Base-by-base conservation (phyloP, 768 basidiomycete species). In the Zangia roseola region DNA sequence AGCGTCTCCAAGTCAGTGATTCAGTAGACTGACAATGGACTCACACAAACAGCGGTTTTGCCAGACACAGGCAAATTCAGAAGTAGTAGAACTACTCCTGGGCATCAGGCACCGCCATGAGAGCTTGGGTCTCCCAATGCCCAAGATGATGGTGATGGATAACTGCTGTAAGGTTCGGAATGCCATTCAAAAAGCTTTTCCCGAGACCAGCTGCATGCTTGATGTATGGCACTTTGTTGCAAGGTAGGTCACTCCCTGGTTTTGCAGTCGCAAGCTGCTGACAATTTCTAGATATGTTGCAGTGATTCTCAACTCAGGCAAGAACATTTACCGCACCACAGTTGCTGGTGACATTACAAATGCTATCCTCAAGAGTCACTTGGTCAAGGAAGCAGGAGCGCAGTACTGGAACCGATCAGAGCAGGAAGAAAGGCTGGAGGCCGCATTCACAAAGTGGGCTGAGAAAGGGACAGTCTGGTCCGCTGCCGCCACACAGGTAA, bases 151-250 rank as follows among this genome's bases (percentile, higher is more conserved):
- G 7, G 46, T 61, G 2, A 52, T 23, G 0, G 59, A 64, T 23
- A 64, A 64, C 31, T 62, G 62, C 44, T 64, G 61, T 43, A 48
- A 53, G 14, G 46, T 60, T 1, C 36, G 37, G 14, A 35, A 12
- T 5, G 50, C 57, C 0, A 21, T 62, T 4, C 8, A 30, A 14
- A 10, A 23, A 2, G 49, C 43, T 2, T 45, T 63, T 24, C 51
- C 50, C 0, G 17, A 47, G 8, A 43, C 25, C 0, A 35, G 20
- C 13, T 38, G 50, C 6, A 19, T 50, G 0, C 53, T 57, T 0
- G 53, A 64, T 41, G 54, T 62, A 0, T 60, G 48, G 47, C 62
- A 64, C 19, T 56, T 60, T 14, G 28, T 55, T 10, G 44, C 43
- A 20, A 36, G 62, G 58, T 61, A 35, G 35, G 47, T 13, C 10